Percentiles rank a stretch among this genome's conserved stretches.
phyloP scores from a whole-genome alignment of 305 asterid species.

The Petunia hybrid region DNA sequence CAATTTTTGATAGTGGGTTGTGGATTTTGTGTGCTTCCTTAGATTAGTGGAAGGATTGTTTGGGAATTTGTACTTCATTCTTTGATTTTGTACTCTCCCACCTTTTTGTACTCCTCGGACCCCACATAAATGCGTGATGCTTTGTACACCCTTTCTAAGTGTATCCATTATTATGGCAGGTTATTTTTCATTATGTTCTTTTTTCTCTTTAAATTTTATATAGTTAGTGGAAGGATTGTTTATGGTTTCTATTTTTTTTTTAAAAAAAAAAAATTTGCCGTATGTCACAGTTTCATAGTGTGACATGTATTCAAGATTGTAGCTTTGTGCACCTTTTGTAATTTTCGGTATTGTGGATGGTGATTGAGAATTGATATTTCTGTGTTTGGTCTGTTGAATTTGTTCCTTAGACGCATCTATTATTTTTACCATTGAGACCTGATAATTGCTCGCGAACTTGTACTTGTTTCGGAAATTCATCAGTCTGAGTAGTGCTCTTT shows the following conservation, averaged over 20 bases:
- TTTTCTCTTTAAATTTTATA: background rate
- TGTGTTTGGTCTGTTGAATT: background rate
- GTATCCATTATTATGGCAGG: no score
- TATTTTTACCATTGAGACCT: background rate
- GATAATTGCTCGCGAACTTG: background rate
- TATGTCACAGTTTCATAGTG: background rate
- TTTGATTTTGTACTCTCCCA: background rate
- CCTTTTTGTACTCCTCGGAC: background rate
- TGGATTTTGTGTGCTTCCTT: background rate
- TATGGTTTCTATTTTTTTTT: background rate
- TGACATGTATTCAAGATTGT: background rate
- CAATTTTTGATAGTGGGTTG: constrained; percentile 42
- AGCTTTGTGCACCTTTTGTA: background rate
- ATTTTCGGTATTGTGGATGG: background rate
- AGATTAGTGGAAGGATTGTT: background rate
- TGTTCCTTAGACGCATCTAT: background rate
- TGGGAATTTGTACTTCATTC: background rate
- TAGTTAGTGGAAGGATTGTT: background rate
- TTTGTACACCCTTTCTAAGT: no score
- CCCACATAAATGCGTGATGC: no score
- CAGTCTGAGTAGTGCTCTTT: background rate
- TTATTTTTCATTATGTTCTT: background rate
- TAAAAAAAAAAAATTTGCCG: background rate
- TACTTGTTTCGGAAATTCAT: background rate
- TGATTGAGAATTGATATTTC: background rate